These are phyloP conservation scores for Dactylella cylindrospora DNA, from an alignment of 2,329 filamentous ascomycete species.

Conservation along the genomic window DNA sequence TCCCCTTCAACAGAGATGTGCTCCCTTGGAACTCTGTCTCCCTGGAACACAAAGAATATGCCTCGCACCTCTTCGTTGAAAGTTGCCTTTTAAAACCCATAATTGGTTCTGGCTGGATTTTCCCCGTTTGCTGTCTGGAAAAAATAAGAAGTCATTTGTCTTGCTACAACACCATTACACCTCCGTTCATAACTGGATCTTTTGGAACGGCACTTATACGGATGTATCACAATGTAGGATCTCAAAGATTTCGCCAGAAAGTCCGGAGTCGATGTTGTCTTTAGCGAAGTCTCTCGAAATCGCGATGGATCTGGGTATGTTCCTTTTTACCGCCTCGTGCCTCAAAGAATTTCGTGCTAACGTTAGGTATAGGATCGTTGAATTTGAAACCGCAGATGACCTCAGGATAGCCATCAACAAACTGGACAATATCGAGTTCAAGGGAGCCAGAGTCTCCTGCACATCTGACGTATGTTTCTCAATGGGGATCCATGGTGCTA, in stretches of 20 bases:
- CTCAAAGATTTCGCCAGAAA: slow-evolving; percentile 99
- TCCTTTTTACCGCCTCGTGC: slow-evolving; percentile 26
- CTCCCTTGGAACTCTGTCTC: slow-evolving; percentile 30
- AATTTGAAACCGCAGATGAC: slow-evolving; percentile 91
- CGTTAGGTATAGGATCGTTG: slow-evolving; percentile 72
- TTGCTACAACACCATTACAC: slow-evolving; percentile 31
- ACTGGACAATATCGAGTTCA: slow-evolving; percentile 89
- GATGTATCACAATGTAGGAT: slow-evolving; percentile 69
- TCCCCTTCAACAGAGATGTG: slow-evolving; percentile 39
- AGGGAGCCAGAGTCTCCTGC: slow-evolving; percentile 82
- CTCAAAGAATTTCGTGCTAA: slow-evolving; percentile 14
- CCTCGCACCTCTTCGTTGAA: slow-evolving; percentile 21
- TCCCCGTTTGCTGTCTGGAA: slow-evolving; percentile 16
- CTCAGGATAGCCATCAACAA: slow-evolving; percentile 90
- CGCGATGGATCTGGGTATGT: slow-evolving; percentile 86
- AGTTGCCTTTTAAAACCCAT: slow-evolving; percentile 38
- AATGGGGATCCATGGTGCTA: slow-evolving; percentile 12
- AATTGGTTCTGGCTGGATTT: slow-evolving; percentile 43
- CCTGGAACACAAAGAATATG: slow-evolving; percentile 39
- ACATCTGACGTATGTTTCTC: slow-evolving; percentile 72
- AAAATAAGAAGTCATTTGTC: slow-evolving; percentile 23
- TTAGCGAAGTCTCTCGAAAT: slow-evolving; percentile 91
- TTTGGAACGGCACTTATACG: slow-evolving; percentile 49
- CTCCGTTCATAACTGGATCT: slow-evolving; percentile 45
- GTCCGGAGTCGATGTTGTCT: slow-evolving; percentile 95